Evolutionary conservation across 176 grass and related monocot genomes (phyloP), one percentile per base, ranked within the genome.

Genomic region (Carex kokanica): DNA sequence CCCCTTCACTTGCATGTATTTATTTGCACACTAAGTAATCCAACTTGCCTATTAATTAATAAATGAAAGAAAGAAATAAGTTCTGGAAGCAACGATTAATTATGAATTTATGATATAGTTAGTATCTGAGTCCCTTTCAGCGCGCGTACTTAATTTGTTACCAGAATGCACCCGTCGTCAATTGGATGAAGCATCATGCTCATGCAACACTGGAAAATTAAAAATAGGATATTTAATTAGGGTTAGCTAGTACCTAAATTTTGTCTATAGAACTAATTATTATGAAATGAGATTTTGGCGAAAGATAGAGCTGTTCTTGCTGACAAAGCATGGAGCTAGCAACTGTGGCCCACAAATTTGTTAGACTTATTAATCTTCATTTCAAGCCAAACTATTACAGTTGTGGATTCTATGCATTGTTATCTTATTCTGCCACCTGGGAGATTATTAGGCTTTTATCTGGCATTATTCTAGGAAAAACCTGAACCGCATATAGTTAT

Each of bases 41-140:
- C 51, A 55, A 55, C 73, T 31, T 55, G 20, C 14, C 21, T 7
- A 52, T 15, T 77, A 27, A 55, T 53, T 25, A 53, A 54, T 54
- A 75, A 75, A 75, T 55, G 5, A 77, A 54, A 31, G 27, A 13
- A 77, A 77, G 13, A 77, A 54, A 55, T 53, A 23, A 74, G 16
- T 53, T 77, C 23, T 77, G 14, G 72, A 55, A 77, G 72, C 72
- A 53, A 77, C 72, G 8, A 69, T 31, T 77, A 77, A 69, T 31
- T 77, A 77, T 38, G 36, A 38, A 38, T 38, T 38, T 38, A 38
- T 55, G 23, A 32, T 77, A 32, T 54, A 71, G 67, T 71, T 54
- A 71, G 67, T 71, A 71, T 71, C 67, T 45, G 38, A 71, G 16
- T 43, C n/a, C 24, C 14, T 74, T 74, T 53, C 24, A 31, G 49